These are phyloP conservation scores for Onygenales sp. DNA, from an alignment of 2,329 filamentous ascomycete genomes.

Conservation along the genomic window DNA sequence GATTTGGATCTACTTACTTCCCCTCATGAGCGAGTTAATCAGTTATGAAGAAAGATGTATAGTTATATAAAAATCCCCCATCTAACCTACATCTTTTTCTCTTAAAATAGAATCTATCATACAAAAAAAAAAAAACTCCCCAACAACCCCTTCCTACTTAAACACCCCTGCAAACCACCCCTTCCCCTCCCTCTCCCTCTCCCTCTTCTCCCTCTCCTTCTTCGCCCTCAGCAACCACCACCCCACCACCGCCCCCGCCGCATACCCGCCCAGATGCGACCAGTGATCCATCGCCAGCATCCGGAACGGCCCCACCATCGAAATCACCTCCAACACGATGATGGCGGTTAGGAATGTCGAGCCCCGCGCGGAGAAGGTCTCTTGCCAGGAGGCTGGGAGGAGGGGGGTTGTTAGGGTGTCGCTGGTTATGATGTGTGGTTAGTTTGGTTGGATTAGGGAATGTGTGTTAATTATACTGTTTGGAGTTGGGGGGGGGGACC, in stretches of 20 bases:
- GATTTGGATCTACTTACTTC: no score
- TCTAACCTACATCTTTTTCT: background rate
- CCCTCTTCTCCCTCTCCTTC: conserved; percentile 9
- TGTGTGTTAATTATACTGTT: conserved; percentile 2
- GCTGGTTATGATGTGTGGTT: conserved; percentile 15
- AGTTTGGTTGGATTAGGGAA: background rate
- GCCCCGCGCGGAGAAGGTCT: conserved; percentile 33
- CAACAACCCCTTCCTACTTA: background rate
- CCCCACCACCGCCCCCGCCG: conserved; percentile 24
- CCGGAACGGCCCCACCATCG: conserved; percentile 21
- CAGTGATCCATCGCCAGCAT: conserved; percentile 29
- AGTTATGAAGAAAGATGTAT: no score
- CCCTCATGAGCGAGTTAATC: no score
- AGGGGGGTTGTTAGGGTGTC: conserved; percentile 33
- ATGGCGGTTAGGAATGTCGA: conserved; percentile 27
- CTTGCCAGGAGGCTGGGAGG: conserved; percentile 28
- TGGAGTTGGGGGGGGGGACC: background rate
- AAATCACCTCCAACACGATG: conserved; percentile 25
- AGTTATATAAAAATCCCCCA: background rate
- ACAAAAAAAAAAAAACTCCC: no score
- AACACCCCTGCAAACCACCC: background rate
- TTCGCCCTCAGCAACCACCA: conserved; percentile 13
- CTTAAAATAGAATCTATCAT: no score
- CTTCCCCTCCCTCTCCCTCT: conserved; percentile 10
- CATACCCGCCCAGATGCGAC: conserved; percentile 34